Percentiles rank a stretch among this genome's conserved stretches.
phyloP scores from a whole-genome alignment of 2,329 filamentous ascomycete genomes.

The Zymoseptoria crescenta region DNA sequence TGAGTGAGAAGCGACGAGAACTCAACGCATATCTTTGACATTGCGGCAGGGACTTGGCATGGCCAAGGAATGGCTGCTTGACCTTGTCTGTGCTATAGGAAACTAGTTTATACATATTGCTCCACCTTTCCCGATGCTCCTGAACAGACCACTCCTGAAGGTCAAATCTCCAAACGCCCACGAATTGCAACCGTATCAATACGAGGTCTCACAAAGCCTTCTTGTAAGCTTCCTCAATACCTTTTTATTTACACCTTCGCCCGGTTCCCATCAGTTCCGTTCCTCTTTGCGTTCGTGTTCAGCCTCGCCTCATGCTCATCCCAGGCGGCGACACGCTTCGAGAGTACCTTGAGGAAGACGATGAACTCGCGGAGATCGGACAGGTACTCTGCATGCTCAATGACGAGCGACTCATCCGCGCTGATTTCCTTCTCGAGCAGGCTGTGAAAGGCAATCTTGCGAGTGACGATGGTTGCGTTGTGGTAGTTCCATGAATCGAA shows the following conservation, averaged over 20 bases:
- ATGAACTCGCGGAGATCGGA: not conserved
- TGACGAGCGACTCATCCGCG: not conserved
- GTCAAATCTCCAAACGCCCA: too few species aligned
- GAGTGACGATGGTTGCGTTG: not conserved
- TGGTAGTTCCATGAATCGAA: not conserved
- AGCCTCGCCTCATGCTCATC: not conserved
- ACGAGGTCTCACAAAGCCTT: too few species aligned
- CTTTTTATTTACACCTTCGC: not conserved
- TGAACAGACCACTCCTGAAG: too few species aligned
- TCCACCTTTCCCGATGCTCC: too few species aligned
- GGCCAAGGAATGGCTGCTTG: not conserved
- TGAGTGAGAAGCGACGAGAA: not conserved
- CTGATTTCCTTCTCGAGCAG: not conserved
- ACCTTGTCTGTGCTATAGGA: not conserved
- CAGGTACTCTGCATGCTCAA: not conserved
- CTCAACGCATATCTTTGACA: not conserved
- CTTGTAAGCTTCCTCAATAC: too few species aligned
- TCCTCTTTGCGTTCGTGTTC: too few species aligned
- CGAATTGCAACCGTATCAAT: too few species aligned
- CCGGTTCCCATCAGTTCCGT: not conserved
- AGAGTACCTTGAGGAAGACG: not conserved
- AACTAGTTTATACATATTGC: too few species aligned
- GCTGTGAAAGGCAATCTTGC: not conserved
- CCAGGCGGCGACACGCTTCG: not conserved
- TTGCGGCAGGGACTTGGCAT: not conserved